phyloP scores from a whole-genome alignment of 2,329 filamentous ascomycete genomes.

The Colletotrichum sp. region DNA sequence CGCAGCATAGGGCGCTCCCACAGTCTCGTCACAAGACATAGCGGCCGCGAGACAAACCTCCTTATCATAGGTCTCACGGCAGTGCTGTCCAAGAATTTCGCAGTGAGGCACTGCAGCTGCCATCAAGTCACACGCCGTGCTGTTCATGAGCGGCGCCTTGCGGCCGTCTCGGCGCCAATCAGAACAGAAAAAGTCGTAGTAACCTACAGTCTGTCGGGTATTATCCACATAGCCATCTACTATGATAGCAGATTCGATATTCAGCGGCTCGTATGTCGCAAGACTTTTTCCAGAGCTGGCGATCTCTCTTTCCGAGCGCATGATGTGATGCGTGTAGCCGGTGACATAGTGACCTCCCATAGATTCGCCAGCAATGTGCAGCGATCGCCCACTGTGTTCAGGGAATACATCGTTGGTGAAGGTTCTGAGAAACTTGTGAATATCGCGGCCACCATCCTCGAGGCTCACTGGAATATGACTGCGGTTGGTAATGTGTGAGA shows the following conservation, averaged over 20 bases:
- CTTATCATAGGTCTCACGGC: background rate
- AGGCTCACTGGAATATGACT: background rate
- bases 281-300: rapidly evolving
- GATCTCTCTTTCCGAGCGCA: background rate
- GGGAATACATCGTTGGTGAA: background rate
- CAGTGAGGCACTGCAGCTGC: background rate
- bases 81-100: background rate
- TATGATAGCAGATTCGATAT: background rate
- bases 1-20: background rate
- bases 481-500: background rate
- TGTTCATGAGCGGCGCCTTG: background rate
- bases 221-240: background rate
- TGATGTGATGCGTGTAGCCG: background rate
- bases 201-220: background rate
- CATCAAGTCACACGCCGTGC: background rate
- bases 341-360: background rate
- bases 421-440: background rate
- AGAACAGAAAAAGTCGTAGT: background rate
- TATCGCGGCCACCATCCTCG: background rate
- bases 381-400: rapidly evolving
- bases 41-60: background rate
- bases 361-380: background rate
- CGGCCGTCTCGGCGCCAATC: background rate
- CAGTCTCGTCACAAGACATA: background rate
- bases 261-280: background rate